Base-by-base conservation (phyloP, 495 filamentous ascomycete genomes). In the Aspergillus biplanus region DNA sequence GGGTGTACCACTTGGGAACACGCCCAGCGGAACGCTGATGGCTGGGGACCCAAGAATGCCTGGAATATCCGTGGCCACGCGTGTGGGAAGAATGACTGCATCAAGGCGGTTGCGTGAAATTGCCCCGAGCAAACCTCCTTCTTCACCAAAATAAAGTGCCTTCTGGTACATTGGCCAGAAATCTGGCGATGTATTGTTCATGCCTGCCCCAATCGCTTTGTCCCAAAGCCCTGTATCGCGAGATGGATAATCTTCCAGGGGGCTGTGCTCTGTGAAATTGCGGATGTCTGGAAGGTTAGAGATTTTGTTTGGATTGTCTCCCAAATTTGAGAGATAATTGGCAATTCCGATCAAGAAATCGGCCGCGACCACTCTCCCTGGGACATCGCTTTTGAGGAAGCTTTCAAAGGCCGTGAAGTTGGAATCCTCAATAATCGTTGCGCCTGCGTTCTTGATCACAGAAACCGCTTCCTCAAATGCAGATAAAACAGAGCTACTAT, bases 21-120 rank as follows among this genome's bases (percentile, higher is more conserved):
- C 79, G 2, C 83, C 84, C 57, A 86, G 67, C 1, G 84, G 84
- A 11, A 86, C 82, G 0, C 82, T 84, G 35, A 86, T 70, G 48
- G 80, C 74, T 1, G 84, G 84, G 3, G 74, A 74, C 2, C 83
- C 83, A 7, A 83, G 69, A 21, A 85, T 63, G 0, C 81, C 83
- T 7, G 82, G 80, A 12, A 83, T 69, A 6, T 67, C 69, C 1
- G 79, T 62, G 4, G 80, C 70, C 57, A 80, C 67, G 8, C 67
- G 11, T 1, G 83, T 85, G 0, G 84, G 84, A 13, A 86, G 52
- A 15, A 86, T 75, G 48, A 86, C 68, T 0, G 83, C 84, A 61
- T 83, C 81, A 13, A 84, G 74, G 5, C 76, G 74, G 66, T 80
- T 71, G 7, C 74, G 77, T 31, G 70, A 58, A 3, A 86, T 65